Evolutionary conservation across 1,284 basidiomycete genomes (phyloP), one percentile per base, ranked within the genome.

Genomic region (Heterobasidion annosum): DNA sequence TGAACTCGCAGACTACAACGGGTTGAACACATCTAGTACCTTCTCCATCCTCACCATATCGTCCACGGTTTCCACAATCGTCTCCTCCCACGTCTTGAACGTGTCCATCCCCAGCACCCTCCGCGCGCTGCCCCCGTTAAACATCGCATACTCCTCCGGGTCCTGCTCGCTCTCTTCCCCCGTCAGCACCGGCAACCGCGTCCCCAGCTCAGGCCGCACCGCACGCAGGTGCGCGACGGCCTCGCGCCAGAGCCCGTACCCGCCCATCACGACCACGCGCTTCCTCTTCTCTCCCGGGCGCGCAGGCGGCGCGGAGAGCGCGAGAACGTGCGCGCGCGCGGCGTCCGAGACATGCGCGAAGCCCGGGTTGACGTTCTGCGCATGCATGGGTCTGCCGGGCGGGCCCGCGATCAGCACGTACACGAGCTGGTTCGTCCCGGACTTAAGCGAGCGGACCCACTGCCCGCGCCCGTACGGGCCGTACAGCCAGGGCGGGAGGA

Each of bases 21-120:
- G 25, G 4, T 2, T 25, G 25, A 1, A 25, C 25, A 25, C 25
- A 40, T n/a, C 37, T n/a, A 40, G 37, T 5, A 8, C 12, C 32
- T 50, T 50, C 48, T 50, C 48, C 16, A n/a, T 33, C 3, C n/a
- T 16, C 34, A 51, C 34, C 35, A 51, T 13, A 16, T 51, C 37
- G 25, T 51, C 40, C 10, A 51, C 35, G 4, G 50, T 51, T 16
- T 40, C 50, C 8, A 42, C 37, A 6, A 51, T 32, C n/a, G 50
- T 51, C 50, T 51, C 50, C 50, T 51, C 32, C 35, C 50, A 51
- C 6, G 15, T 35, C n/a, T 42, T 51, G 48, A 34, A 49, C 25
- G 12, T 33, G 15, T 33, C 18, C 34, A 51, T 51, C 10, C 40
- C 40, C 35, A 44, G 40, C n/a, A 51, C 34, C 9, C 4, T n/a